Evolutionary conservation across 352 stramenopile genomes (phyloP), one percentile per base, ranked within the genome.

Genomic region (Globisporangium paddicum): DNA sequence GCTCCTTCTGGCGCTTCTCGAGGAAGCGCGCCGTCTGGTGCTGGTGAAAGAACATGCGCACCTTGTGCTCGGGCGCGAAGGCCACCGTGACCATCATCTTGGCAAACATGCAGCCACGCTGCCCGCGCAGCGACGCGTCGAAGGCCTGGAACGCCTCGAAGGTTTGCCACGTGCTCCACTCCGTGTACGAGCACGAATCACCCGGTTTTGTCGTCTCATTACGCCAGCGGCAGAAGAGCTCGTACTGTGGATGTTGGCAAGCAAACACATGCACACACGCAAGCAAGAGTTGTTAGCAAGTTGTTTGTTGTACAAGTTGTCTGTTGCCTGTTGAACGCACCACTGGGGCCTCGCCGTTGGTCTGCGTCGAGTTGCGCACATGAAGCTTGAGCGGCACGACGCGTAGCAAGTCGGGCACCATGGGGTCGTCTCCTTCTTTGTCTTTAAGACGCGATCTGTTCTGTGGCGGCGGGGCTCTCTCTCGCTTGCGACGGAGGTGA

Each of bases 71-170:
- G 0, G 82, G 80, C 2, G 82, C 82, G 37, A 93, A 93, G 23
- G 72, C 74, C 19, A 93, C 82, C 6, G 82, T 89, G 47, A 93
- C 80, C 82, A 93, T 93, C 79, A 89, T 88, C 52, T 88, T 89
- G 54, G 80, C 71, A 60, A 89, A 93, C 11, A 61, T 34, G 6
- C 78, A 89, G 41, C 58, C 19, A 16, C 66, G 68, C 9, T 63
- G 63, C 25, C 67, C 71, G 32, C 82, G 82, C 75, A 93, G 86
- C 40, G 75, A 56, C 49, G 68, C 60, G 55, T 93, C 82, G 34
- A 93, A 82, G 38, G 71, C 62, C 50, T 90, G 79, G 71, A 93
- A 93, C 61, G 89, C 75, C 52, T 89, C 78, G 65, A 89, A 93
- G 14, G 76, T 82, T 56, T 87, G 87, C 82, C 82, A 93, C 3